These are phyloP conservation scores for Podila clonocystis DNA, from an alignment of 192 early-diverging fungal species.

Conservation along the genomic window DNA sequence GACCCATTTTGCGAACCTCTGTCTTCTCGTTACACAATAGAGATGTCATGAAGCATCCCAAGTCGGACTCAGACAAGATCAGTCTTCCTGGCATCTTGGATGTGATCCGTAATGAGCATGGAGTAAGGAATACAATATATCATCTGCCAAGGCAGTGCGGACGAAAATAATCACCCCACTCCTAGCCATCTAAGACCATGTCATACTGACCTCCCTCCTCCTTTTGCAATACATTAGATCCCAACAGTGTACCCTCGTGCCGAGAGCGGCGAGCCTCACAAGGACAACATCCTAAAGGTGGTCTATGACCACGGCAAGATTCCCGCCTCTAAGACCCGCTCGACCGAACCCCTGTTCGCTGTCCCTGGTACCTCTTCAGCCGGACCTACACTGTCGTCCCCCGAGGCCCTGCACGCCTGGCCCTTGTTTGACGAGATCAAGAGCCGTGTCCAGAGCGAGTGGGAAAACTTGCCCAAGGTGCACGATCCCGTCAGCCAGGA, in stretches of 20 bases:
- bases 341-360: constrained; percentile 1
- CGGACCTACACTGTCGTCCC: constrained; percentile 6
- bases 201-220: background rate
- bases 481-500: constrained; percentile 52
- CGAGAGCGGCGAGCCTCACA: constrained; percentile 21
- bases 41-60: constrained; percentile 91
- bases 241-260: constrained; percentile 56
- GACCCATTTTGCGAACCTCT: background rate
- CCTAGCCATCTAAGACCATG: background rate
- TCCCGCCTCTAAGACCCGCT: constrained; percentile 5
- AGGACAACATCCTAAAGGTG: constrained; percentile 59
- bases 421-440: constrained; percentile 70
- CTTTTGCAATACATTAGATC: constrained; percentile 26
- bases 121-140: constrained; percentile 24
- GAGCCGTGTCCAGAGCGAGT: constrained; percentile 63
- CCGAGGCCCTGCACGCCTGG: constrained; percentile 50
- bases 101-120: constrained; percentile 53
- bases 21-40: constrained; percentile 27
- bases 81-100: constrained; percentile 79
- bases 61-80: constrained; percentile 73
- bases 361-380: background rate
- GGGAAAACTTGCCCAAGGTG: constrained; percentile 61
- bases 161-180: background rate
- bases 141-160: background rate
- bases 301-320: constrained; percentile 75